Evolutionary conservation across 352 stramenopile species (phyloP), one percentile per base, ranked within the genome.

Genomic region (Pythium guiyangense): DNA sequence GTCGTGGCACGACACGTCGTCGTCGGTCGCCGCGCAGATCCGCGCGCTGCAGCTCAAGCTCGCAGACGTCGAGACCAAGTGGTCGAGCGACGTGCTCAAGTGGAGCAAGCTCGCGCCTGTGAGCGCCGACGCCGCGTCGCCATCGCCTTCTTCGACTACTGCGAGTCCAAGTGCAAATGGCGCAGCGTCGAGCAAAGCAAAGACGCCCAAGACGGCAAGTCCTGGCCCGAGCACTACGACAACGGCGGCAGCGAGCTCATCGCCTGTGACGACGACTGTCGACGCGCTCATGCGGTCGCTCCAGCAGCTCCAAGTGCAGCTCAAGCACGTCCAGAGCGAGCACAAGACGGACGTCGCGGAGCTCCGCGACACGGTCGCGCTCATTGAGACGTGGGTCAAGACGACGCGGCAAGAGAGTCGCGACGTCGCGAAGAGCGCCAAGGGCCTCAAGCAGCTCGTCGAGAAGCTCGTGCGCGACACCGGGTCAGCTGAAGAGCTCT

Each of bases 391-490:
- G 20, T 62, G 66, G 55, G 73, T 64, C 25, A 73, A 65, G 53
- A 67, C 73, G 12, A 71, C 63, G 40, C 65, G 66, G 1, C 66
- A 84, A 3, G 77, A 88, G 52, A 73, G 64, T 6, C 71, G 62
- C 22, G 64, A 74, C 12, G 49, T 83, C 18, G 64, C 66, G 2
- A 76, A 78, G 46, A 87, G 67, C 10, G 64, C 71, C 31, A 73
- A 79, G 45, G 79, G 79, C 26, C 62, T 91, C 37, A 88, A 91
- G 62, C 57, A 86, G 37, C 73, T 92, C 15, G 73, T 92, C 1
- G 82, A 90, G 65, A 90, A 89, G 55, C 68, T 90, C 2, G 75
- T 92, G 64, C 82, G 82, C 2, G 79, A 89, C 48, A 88, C 78
- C 27, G 79, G 79, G 11, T 81, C 71, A 5, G 79, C 77, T 0